phyloP scores from a whole-genome alignment of 352 stramenopile genomes.

The Phytopythium cucurbitacearum region DNA sequence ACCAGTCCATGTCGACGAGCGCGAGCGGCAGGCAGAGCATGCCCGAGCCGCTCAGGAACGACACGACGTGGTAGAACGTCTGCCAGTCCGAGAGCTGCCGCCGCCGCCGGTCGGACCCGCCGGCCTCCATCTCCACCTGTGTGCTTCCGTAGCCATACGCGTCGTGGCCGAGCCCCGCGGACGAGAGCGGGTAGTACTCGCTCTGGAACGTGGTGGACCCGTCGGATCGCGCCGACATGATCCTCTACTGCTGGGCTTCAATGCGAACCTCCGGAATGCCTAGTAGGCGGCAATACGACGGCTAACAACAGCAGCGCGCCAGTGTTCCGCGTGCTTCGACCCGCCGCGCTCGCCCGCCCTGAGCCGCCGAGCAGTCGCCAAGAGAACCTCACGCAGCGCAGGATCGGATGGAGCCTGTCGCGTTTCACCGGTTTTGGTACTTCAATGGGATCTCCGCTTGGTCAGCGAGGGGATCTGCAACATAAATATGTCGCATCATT shows the following conservation, averaged over 20 bases:
- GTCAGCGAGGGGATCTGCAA: no score
- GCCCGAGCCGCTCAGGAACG: conserved; percentile 69
- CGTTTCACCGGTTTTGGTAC: no score
- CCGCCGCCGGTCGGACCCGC: not conserved
- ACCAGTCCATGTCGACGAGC: conserved; percentile 79
- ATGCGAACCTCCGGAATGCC: no score
- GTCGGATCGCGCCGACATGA: not conserved
- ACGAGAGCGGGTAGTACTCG: conserved; percentile 1
- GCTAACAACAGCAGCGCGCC: no score
- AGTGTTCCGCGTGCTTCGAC: no score
- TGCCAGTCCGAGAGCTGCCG: conserved; percentile 50
- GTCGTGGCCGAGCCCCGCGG: not conserved
- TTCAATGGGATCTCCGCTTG: no score
- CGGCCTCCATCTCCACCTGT: not conserved
- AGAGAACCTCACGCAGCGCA: no score
- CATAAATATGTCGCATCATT: no score
- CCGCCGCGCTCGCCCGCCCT: no score
- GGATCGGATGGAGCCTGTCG: no score
- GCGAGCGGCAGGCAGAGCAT: conserved; percentile 70
- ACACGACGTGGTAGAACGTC: conserved; percentile 65
- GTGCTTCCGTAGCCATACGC: conserved; percentile 1
- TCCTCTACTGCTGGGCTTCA: not conserved
- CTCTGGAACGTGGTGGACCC: not conserved
- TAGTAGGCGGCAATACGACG: no score
- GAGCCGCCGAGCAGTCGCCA: no score